Evolutionary conservation across 768 basidiomycete species (phyloP).

Genomic region (Chalciporus sphaerocephalus): DNA sequence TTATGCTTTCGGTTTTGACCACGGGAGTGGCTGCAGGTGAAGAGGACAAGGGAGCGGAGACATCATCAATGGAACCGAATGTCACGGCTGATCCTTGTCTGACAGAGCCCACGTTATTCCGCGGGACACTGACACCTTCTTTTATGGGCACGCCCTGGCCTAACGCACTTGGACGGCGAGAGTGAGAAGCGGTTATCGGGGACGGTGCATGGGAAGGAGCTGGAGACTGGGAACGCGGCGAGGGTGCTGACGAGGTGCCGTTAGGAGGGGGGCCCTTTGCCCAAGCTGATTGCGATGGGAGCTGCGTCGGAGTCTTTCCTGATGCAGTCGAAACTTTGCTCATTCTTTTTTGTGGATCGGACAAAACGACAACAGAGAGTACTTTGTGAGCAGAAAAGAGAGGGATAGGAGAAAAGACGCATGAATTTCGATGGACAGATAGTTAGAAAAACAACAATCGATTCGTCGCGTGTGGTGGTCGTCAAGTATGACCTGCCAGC

Average conservation of each 20-base stretch:
- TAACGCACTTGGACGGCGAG: constrained; percentile 74
- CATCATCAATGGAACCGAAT: constrained; percentile 89
- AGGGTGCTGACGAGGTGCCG: constrained; percentile 43
- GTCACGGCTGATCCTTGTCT: constrained; percentile 73
- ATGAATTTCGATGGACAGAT: constrained; percentile 42
- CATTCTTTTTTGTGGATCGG: constrained; percentile 57
- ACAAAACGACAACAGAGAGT: constrained; percentile 3
- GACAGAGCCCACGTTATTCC: constrained; percentile 56
- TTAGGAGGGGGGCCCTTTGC: constrained; percentile 78
- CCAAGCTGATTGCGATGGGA: constrained; percentile 85
- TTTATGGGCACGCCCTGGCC: constrained; percentile 68
- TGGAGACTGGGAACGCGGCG: constrained; percentile 77
- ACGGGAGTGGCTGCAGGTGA: constrained; percentile 68
- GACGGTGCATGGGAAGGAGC: constrained; percentile 48
- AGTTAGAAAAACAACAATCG: constrained; percentile 47
- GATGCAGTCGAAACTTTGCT: constrained; percentile 83
- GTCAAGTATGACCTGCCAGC: constrained; percentile 90
- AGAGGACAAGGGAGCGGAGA: constrained; percentile 69
- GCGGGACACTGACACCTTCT: constrained; percentile 73
- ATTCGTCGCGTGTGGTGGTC: constrained; percentile 70
- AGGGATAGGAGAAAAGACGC: constrained; percentile 28
- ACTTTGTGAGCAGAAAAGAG: not conserved
- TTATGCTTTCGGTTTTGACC: constrained; percentile 68
- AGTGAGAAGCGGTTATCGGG: constrained; percentile 55
- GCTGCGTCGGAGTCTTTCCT: constrained; percentile 68